Evolutionary conservation across 306 rosid genomes (phyloP), one percentile per base, ranked within the genome.

Genomic region (Glycine soja): DNA sequence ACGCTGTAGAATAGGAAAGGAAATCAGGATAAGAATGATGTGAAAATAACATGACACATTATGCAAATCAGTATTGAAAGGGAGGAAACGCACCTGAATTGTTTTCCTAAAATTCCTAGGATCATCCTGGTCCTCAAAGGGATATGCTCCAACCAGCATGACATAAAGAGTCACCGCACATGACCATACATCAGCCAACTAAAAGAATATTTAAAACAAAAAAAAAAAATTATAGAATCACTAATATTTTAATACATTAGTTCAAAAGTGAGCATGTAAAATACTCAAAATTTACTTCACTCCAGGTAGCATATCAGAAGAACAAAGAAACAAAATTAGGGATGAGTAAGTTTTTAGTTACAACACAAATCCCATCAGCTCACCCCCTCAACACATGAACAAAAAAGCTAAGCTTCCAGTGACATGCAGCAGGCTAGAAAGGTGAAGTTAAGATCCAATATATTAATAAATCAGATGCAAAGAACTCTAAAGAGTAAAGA

Each of bases 171-270:
- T 91, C 84, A 91, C 92, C 13, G 90, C 95, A 74, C 95, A 89
- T 18, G 95, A 91, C 95, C 95, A 91, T 34, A 89, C 92, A 87
- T 91, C 95, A 43, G 95, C 95, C 88, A 89, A 78, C 95, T 66
- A 74, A 62, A 78, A 74, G 72, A 78, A 78, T 3, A 14, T 71
- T 59, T 36, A 30, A 30, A 72, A 64, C 80, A 36, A 36, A 72
- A 64, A 84, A 36, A 36, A 63, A 48, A n/a, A 64, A 76, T 52
- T 42, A 59, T 59, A 51, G 67, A 54, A 65, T 63, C 30, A 73
- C 30, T 24, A 24, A 24, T 24, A 24, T 24, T 24, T 81, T 71
- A 80, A 14, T 34, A 54, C 57, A 43, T 36, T 8, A 3, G 52
- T 45, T 16, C 53, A 54, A 61, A 40, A 64, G 69, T 42, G 46